Evolutionary conservation across 2,329 filamentous ascomycete species (phyloP).

Genomic region (Alternaria conjuncta): DNA sequence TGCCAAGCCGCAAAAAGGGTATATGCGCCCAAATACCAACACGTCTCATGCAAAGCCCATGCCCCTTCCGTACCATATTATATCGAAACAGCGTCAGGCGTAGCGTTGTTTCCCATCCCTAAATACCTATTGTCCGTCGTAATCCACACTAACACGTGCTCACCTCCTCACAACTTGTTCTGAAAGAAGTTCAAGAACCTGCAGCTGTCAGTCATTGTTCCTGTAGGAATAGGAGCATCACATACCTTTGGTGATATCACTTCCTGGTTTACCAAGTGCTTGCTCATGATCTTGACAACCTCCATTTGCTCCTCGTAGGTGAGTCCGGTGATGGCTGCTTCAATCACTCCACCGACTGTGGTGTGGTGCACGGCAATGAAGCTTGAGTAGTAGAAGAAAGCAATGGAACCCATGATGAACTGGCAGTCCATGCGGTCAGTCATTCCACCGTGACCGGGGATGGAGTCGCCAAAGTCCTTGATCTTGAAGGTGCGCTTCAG

Average conservation of each 20-base stretch:
- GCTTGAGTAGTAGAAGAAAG: constrained; percentile 98
- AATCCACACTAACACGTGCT: background rate
- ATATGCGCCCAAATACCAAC: constrained; percentile 15
- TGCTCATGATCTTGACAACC: constrained; percentile 66
- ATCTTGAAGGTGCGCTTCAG: constrained; percentile 99
- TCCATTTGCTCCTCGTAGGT: constrained; percentile 88
- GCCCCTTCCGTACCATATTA: constrained; percentile 1
- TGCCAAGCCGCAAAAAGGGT: constrained; percentile 7
- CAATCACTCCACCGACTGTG: constrained; percentile 84
- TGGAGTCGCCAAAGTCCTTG: constrained; percentile 99
- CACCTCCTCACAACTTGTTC: constrained; percentile 31
- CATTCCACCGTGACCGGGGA: constrained; percentile 96
- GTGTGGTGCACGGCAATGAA: constrained; percentile 92
- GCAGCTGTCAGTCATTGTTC: constrained; percentile 1
- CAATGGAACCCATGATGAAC: constrained; percentile 99
- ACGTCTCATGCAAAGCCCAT: background rate
- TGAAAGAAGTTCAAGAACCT: constrained; percentile 37
- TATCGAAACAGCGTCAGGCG: background rate
- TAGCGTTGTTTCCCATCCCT: background rate
- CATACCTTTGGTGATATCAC: constrained; percentile 61
- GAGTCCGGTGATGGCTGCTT: constrained; percentile 89
- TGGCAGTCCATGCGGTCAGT: constrained; percentile 99
- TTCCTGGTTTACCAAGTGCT: constrained; percentile 70
- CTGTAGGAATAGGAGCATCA: background rate
- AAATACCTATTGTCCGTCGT: background rate